Evolutionary conservation across 805 yeast species (phyloP).

Genomic region (Cyberlindnera galapagoensis): DNA sequence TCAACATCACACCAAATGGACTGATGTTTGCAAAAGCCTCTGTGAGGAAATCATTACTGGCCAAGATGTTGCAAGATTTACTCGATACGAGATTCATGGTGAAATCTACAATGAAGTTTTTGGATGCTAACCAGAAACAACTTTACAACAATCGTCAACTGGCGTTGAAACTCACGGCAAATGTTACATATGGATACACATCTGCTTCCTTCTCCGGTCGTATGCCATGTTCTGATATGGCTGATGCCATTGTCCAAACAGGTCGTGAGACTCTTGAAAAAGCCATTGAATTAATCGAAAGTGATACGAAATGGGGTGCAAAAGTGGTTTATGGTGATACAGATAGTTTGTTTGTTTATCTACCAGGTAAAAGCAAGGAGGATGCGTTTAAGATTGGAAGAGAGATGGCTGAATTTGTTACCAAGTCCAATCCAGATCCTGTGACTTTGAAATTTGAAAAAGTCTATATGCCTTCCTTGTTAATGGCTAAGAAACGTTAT

Average conservation of each 20-base stretch:
- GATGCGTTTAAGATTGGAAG: constrained; percentile 77
- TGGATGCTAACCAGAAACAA: constrained; percentile 44
- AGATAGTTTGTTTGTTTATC: constrained; percentile 83
- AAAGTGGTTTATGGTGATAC: constrained; percentile 96
- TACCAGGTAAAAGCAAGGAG: constrained; percentile 71
- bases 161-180: constrained; percentile 85
- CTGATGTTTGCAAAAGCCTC: constrained; percentile 61
- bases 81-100: constrained; percentile 74
- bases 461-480: constrained; percentile 80
- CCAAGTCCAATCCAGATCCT: constrained; percentile 71
- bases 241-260: constrained; percentile 89
- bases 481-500: constrained; percentile 83
- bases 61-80: constrained; percentile 80
- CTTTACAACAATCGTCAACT: constrained; percentile 71
- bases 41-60: constrained; percentile 64
- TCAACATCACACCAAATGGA: constrained; percentile 83
- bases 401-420: constrained; percentile 58
- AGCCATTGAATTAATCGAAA: constrained; percentile 66
- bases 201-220: constrained; percentile 94
- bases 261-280: constrained; percentile 79
- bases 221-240: constrained; percentile 94
- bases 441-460: constrained; percentile 83
- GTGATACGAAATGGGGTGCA: constrained; percentile 63
- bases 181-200: constrained; percentile 93
- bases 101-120: constrained; percentile 61